These are phyloP conservation scores for Microsporum canis DNA, from an alignment of 2,329 filamentous ascomycete genomes.

Conservation along the genomic window DNA sequence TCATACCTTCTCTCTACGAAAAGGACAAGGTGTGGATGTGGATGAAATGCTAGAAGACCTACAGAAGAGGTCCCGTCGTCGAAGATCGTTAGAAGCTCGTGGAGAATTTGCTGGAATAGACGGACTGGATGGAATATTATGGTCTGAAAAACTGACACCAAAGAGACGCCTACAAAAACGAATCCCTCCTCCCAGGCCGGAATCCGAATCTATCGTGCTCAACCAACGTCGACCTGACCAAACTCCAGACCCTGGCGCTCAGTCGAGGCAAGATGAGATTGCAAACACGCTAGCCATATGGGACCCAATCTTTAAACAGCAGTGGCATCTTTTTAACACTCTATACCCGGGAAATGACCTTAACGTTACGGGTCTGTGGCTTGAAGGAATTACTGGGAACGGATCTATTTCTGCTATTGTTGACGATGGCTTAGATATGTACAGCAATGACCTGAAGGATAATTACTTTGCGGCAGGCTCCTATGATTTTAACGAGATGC, in stretches of 20 bases:
- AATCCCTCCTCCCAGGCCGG: constrained; percentile 25
- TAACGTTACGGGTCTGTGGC: constrained; percentile 91
- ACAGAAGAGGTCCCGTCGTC: constrained; percentile 52
- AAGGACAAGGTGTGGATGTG: constrained; percentile 45
- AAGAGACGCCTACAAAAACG: constrained; percentile 53
- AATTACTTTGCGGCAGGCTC: constrained; percentile 93
- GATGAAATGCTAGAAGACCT: constrained; percentile 42
- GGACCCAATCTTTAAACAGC: constrained; percentile 84
- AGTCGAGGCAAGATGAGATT: constrained; percentile 49
- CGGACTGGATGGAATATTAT: constrained; percentile 60
- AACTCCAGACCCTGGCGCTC: constrained; percentile 38
- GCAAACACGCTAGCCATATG: constrained; percentile 58
- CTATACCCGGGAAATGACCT: constrained; percentile 76
- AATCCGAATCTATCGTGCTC: neutral
- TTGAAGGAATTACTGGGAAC: constrained; percentile 78
- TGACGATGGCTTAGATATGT: constrained; percentile 91
- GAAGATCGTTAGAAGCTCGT: constrained; percentile 30
- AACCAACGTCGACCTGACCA: constrained; percentile 6
- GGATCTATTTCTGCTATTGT: constrained; percentile 87
- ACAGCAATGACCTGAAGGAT: constrained; percentile 79
- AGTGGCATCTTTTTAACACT: constrained; percentile 91
- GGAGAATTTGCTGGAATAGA: constrained; percentile 25
- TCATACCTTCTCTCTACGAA: constrained; percentile 68
- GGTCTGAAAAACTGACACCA: constrained; percentile 65
- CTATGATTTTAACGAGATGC: constrained; percentile 89